Conservation (phyloP, 495 filamentous ascomycete species). For the Penicillium malachiteum region DNA sequence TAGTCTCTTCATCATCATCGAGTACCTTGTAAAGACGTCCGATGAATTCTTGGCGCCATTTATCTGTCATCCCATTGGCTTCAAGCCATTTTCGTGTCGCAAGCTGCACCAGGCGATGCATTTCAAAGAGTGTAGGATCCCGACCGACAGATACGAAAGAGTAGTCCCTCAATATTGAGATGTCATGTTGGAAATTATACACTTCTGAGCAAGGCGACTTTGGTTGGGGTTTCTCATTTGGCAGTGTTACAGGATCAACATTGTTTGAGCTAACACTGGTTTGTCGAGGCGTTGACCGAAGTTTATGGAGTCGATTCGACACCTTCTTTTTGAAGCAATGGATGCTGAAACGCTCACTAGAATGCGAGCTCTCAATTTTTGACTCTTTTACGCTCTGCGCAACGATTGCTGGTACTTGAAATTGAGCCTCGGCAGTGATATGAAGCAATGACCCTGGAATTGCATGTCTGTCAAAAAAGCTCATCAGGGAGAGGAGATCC, state of each 20-base stretch:
- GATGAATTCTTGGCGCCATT: slow-evolving; percentile 14
- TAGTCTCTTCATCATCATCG: not conserved
- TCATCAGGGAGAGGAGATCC: slow-evolving; percentile 9
- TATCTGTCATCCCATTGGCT: slow-evolving; percentile 31
- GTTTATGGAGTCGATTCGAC: not conserved
- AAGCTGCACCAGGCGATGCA: slow-evolving; percentile 50
- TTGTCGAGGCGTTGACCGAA: not conserved
- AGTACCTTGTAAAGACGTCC: not conserved
- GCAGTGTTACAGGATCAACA: too few species aligned
- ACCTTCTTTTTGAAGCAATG: too few species aligned
- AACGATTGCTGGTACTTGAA: too few species aligned
- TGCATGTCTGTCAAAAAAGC: slow-evolving; percentile 5
- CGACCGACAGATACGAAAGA: slow-evolving; percentile 10
- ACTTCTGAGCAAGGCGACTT: slow-evolving; percentile 4
- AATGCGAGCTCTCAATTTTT: too few species aligned
- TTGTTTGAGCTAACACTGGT: too few species aligned
- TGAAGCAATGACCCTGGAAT: not conserved
- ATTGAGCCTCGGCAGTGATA: too few species aligned
- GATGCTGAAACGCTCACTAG: too few species aligned
- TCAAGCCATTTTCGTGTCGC: slow-evolving; percentile 44
- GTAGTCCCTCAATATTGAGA: slow-evolving; percentile 12
- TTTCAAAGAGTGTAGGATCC: slow-evolving; percentile 32
- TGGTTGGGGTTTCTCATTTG: too few species aligned
- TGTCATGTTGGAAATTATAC: slow-evolving; percentile 12
- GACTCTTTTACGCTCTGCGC: too few species aligned